Base-by-base conservation (phyloP, 1,139 yeast genomes). In the Yamadazyma atlantica region DNA sequence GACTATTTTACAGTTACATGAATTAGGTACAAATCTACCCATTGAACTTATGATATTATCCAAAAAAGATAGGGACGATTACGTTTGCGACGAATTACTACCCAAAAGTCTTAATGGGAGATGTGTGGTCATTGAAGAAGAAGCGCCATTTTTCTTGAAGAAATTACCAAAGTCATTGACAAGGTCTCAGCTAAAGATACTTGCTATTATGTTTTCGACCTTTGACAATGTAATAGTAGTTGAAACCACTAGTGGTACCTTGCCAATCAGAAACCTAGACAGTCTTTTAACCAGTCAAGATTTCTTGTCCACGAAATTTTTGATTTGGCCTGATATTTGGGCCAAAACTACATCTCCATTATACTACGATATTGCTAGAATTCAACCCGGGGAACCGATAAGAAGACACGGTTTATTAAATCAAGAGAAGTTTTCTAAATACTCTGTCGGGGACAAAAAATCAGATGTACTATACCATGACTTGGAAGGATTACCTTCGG, bases 301-400 rank as follows among this genome's bases (percentile, higher is more conserved):
- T 1, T 66, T 51, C 41, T 37, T 57, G 27, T 41, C 57, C n/a
- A 49, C 61, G 2, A 57, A 60, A 25, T 64, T 62, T 50, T 39
- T 68, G 4, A 40, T 67, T 29, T 68, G 73, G 72, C 73, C 72
- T 1, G 69, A 66, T 43, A 45, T 58, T 32, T 66, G 69, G 69
- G 67, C 59, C 29, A 61, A 62, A 43, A 55, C 60, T 5, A 58
- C 65, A 1, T 62, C 70, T 14, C 70, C 72, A 1, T 37, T 46
- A 3, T 67, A 49, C 42, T 67, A 66, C 41, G 63, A 65, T 11
- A 55, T 67, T 26, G 66, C 68, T 5, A 48, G 67, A 22, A 46
- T 64, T 28, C 51, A 51, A 23, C 43, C 50, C 2, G 73, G 73
- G 1, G 66, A 62, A 38, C 51, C 56, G 0, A 44, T 54, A 3